Base-by-base conservation (phyloP, 2,329 filamentous ascomycete species). In the Diaporthe vaccinii region DNA sequence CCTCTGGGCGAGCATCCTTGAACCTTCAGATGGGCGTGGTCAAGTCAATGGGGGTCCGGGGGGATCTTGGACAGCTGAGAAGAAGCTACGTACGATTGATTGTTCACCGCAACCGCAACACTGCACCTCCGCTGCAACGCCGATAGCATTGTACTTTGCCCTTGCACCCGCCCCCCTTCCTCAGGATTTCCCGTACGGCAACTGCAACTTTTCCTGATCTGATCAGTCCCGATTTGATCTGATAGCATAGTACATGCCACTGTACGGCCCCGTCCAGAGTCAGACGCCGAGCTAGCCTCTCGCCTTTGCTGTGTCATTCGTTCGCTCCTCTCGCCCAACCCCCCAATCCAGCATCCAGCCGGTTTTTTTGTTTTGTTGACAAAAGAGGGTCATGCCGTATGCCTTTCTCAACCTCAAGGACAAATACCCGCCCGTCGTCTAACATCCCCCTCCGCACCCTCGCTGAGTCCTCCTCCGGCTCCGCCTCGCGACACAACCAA, bases 381-480 rank as follows among this genome's bases (percentile, higher is more conserved):
- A 44, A 88, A 86, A 89, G 88, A 84, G 86, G 90, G 92, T 74
- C 49, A 75, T 76, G 75, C 75, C 75, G 75, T 76, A 98, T 98
- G 98, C 91, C 94, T 91, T 89, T 92, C 83, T 87, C 90, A 90
- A 89, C 86, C 79, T 88, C 88, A 79, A 84, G 85, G 81, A 89
- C 89, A 85, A 73, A 75, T 51, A 70, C 75, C 69, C 92, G 92
- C 87, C 92, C 94, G 79, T 90, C 91, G 84, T 94, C 94, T 86
- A 95, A 94, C 86, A 98, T 98, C 84, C 96, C 96, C 81, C 90
- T 98, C 82, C 94, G 94, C 85, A 93, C 93, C 81, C 88, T 98
- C 81, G 83, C 88, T 84, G 76, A 80, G 79, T 77, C 78, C 78
- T 77, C 78, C 78, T 61, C 78, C 76, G 74, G 78, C 78, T 70